These are phyloP conservation scores for Globisporangium middletonii DNA, from an alignment of 352 stramenopile genomes.

Conservation along the genomic window DNA sequence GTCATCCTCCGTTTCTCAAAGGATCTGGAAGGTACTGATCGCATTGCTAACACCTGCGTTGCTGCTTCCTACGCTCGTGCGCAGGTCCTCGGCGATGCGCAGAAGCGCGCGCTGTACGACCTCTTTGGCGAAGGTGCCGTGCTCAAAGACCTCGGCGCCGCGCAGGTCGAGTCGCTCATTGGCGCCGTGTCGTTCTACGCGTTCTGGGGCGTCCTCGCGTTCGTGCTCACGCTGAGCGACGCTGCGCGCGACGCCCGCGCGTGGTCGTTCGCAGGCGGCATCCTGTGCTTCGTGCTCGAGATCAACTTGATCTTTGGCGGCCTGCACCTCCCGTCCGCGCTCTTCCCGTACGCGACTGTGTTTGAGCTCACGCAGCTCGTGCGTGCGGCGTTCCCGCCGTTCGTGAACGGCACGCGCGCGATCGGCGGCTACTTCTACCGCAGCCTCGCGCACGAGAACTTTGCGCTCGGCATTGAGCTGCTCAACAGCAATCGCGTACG, in stretches of 20 bases:
- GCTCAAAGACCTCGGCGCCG: slow-evolving; percentile 84
- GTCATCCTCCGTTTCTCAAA: slow-evolving; percentile 3
- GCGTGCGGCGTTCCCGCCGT: slow-evolving; percentile 92
- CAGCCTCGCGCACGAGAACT: slow-evolving; percentile 67
- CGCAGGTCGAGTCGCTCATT: slow-evolving; percentile 89
- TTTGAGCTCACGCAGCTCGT: slow-evolving; percentile 91
- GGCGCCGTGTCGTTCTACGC: slow-evolving; percentile 94
- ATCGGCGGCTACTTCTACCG: slow-evolving; percentile 90
- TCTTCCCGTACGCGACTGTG: slow-evolving; percentile 84
- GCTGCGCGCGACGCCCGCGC: slow-evolving; percentile 80
- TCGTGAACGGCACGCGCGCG: slow-evolving; percentile 96
- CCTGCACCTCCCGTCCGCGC: slow-evolving; percentile 36
- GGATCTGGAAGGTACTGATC: background rate
- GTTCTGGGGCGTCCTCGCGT: slow-evolving; percentile 94
- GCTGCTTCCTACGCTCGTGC: background rate
- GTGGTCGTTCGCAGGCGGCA: slow-evolving; percentile 91
- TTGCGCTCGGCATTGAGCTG: slow-evolving; percentile 62
- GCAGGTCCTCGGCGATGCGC: slow-evolving; percentile 77
- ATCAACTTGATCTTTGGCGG: slow-evolving; percentile 86
- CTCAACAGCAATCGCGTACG: slow-evolving; percentile 76
- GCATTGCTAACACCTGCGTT: too few relatives aligned
- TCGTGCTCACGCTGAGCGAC: slow-evolving; percentile 93
- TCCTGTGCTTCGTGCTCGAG: slow-evolving; percentile 93
- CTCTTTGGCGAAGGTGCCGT: slow-evolving; percentile 90
- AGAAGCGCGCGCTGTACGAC: slow-evolving; percentile 94